Percentiles rank a stretch among this genome's conserved stretches.
These are phyloP conservation scores for Triticum timopheevii DNA, from an alignment of 176 grass and related monocot genomes.

Conservation along the genomic window DNA sequence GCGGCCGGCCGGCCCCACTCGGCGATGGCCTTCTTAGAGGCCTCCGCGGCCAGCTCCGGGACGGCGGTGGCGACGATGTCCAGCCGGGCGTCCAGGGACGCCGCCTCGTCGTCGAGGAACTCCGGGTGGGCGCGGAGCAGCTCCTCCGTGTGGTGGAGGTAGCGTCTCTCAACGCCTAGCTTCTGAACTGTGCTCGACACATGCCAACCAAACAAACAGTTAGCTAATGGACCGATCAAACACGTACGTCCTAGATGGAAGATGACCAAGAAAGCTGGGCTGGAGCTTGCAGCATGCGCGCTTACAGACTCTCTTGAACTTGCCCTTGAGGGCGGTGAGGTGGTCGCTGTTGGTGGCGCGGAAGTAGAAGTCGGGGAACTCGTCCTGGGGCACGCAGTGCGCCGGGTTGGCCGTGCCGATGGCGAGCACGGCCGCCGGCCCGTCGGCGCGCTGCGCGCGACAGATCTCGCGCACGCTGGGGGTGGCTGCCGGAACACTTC, in stretches of 20 bases:
- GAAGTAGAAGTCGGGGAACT: conserved; percentile 71
- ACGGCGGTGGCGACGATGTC: conserved; percentile 44
- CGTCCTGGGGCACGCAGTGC: conserved; percentile 44
- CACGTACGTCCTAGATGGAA: too few relatives aligned
- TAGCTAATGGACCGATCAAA: background rate
- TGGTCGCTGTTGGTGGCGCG: conserved; percentile 78
- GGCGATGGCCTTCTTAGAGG: conserved; percentile 44
- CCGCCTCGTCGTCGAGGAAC: conserved; percentile 3
- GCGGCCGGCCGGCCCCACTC: conserved; percentile 51
- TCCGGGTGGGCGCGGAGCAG: conserved; percentile 34
- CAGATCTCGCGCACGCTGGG: conserved; percentile 13
- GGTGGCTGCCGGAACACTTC: background rate
- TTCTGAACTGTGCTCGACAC: conserved; percentile 16
- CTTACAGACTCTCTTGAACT: conserved; percentile 66
- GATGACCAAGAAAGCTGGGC: too few relatives aligned
- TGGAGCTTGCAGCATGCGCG: background rate
- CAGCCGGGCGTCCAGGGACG: conserved; percentile 44
- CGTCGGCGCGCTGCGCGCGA: conserved; percentile 42
- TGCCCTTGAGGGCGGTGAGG: conserved; percentile 68
- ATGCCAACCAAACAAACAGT: background rate
- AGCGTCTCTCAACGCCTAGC: conserved; percentile 31
- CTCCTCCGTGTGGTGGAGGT: conserved; percentile 41
- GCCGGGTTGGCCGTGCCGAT: conserved; percentile 70
- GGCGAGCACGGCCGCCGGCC: conserved; percentile 61
- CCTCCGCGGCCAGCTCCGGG: conserved; percentile 49